Percentiles rank a stretch among this genome's conserved stretches.
These are phyloP conservation scores for Chlamydomonas eustigma DNA, from an alignment of 139 green algal genomes.

Conservation along the genomic window DNA sequence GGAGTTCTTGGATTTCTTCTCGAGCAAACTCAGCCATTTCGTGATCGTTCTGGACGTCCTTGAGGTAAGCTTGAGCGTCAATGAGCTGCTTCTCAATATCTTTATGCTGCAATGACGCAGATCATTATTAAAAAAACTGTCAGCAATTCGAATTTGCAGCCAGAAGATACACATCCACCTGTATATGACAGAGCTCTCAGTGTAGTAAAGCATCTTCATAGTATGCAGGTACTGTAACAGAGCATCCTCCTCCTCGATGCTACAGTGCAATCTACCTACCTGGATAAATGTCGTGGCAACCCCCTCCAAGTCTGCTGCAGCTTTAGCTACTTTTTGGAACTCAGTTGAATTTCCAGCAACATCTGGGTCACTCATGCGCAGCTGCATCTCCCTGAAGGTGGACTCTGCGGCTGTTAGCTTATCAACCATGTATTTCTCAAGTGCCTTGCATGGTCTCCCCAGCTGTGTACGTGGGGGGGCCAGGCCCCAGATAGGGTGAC, in stretches of 20 bases:
- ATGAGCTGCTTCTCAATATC: constrained; percentile 56
- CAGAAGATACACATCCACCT: constrained; percentile 4
- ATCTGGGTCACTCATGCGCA: constrained; percentile 74
- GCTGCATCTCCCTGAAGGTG: constrained; percentile 61
- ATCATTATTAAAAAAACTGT: too few relatives aligned
- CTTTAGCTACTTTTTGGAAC: constrained; percentile 75
- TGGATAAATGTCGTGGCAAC: too few relatives aligned
- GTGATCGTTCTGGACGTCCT: constrained; percentile 41
- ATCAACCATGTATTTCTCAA: constrained; percentile 58
- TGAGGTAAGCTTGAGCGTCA: constrained; percentile 65
- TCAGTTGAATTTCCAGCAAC: constrained; percentile 62
- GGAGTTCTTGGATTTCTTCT: constrained; percentile 68
- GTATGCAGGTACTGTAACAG: too few relatives aligned
- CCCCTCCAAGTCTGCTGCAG: constrained; percentile 70
- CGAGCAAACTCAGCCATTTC: constrained; percentile 77
- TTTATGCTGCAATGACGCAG: constrained; percentile 54
- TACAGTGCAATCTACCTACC: constrained; percentile 51
- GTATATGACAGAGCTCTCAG: too few relatives aligned
- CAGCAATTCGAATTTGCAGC: too few relatives aligned
- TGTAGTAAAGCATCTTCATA: too few relatives aligned
- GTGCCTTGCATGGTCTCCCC: constrained; percentile 19
- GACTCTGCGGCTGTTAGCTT: constrained; percentile 46
- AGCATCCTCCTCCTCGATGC: background rate
- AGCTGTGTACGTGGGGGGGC: too few relatives aligned
- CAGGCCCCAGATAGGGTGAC: too few relatives aligned